A percentile compares a stretch with the other conserved stretches of the same genome.
These are phyloP conservation scores for Fusarium camptoceras DNA, from an alignment of 2,329 filamentous ascomycete species.

Conservation along the genomic window DNA sequence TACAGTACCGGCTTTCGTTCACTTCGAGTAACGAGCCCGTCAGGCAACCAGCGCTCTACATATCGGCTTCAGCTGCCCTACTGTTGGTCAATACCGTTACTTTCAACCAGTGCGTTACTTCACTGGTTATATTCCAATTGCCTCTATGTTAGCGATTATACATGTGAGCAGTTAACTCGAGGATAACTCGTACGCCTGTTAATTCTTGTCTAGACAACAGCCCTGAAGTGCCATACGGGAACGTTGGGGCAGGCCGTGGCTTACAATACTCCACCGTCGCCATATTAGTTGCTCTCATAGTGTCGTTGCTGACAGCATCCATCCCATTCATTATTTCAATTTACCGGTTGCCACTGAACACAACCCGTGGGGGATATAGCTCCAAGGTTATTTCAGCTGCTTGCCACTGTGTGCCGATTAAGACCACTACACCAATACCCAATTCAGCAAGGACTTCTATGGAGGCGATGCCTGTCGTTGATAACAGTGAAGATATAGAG, in stretches of 20 bases:
- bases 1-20: conserved; percentile 17
- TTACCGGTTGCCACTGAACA: conserved; percentile 15
- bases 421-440: neutral
- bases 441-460: neutral
- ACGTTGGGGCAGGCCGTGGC: neutral
- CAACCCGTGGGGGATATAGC: conserved; percentile 17
- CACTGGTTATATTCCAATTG: conserved; percentile 42
- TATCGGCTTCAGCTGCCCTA: conserved; percentile 42
- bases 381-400: conserved; percentile 33
- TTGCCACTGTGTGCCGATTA: conserved; percentile 8
- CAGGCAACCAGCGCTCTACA: conserved; percentile 26
- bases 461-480: too few species aligned
- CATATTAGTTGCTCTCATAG: conserved; percentile 12
- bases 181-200: too few species aligned
- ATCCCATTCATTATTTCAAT: conserved; percentile 3
- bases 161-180: neutral
- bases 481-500: too few species aligned
- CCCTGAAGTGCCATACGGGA: neutral
- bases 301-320: conserved; percentile 1
- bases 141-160: conserved; percentile 33
- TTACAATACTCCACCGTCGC: conserved; percentile 23
- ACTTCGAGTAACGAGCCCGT: conserved; percentile 28
- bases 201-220: conserved; percentile 4
- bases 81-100: conserved; percentile 34
- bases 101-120: conserved; percentile 15